These are phyloP conservation scores for Apiospora marii DNA, from an alignment of 2,329 filamentous ascomycete genomes.

Conservation along the genomic window DNA sequence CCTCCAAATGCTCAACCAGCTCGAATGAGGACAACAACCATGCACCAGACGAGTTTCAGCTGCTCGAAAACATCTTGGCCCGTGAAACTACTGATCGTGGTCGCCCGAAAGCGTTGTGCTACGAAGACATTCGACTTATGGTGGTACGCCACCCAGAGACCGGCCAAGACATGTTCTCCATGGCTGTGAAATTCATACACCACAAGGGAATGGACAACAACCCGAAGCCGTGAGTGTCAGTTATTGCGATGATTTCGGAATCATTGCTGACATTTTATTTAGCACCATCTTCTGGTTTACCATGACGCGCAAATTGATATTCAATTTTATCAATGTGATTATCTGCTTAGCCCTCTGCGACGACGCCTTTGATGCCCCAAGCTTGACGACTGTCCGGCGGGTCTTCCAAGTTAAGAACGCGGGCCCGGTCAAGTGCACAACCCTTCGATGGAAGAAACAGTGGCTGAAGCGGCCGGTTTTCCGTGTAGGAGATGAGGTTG, in stretches of 20 bases:
- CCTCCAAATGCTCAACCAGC: conserved; percentile 29
- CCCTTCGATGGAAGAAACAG: conserved; percentile 6
- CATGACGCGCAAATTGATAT: conserved; percentile 14
- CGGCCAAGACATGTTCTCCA: conserved; percentile 33
- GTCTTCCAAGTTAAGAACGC: conserved; percentile 10
- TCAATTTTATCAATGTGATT: conserved; percentile 17
- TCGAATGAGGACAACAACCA: conserved; percentile 28
- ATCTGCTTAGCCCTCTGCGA: conserved; percentile 16
- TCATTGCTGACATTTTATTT: conserved; percentile 26
- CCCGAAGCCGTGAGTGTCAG: conserved; percentile 38
- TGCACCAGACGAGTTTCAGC: conserved; percentile 33
- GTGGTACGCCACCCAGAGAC: conserved; percentile 38
- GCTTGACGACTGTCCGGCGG: neutral
- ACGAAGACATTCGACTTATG: conserved; percentile 43
- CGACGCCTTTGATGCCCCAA: conserved; percentile 13
- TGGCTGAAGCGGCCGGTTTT: conserved; percentile 23
- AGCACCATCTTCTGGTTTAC: conserved; percentile 36
- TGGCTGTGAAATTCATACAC: conserved; percentile 42
- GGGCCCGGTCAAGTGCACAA: conserved; percentile 3
- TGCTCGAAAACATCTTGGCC: conserved; percentile 31
- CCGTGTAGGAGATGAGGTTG: conserved; percentile 28
- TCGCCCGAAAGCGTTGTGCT: conserved; percentile 40
- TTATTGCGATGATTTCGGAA: neutral
- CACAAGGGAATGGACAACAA: conserved; percentile 41
- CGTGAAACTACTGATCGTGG: conserved; percentile 33